Percentiles rank a stretch among this genome's conserved stretches.
Evolutionary conservation across 345 rosid genomes (phyloP).

Genomic region (Mangifera indica): DNA sequence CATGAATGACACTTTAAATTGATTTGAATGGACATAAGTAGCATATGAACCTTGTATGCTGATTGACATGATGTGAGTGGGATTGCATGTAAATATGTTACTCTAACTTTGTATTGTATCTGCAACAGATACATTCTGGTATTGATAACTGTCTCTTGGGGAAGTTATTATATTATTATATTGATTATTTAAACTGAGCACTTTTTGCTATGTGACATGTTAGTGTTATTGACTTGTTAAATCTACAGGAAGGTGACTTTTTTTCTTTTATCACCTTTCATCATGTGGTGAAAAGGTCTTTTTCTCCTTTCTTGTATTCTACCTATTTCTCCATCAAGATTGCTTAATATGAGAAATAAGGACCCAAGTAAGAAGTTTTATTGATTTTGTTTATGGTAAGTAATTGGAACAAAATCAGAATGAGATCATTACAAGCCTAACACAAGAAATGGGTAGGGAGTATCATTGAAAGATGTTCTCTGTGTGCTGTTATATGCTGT

Average conservation of each 20-base stretch:
- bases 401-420: not conserved
- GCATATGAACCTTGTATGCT: not conserved
- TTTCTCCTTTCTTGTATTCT: not conserved
- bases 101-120: not conserved
- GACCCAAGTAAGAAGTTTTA: not conserved
- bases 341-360: not conserved
- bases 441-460: not conserved
- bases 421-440: not conserved
- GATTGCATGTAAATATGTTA: not conserved
- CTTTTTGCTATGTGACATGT: not conserved
- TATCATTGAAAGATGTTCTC: not conserved
- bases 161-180: not conserved
- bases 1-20: not conserved
- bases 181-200: not conserved
- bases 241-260: not conserved
- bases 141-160: not conserved
- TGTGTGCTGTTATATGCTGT: not conserved
- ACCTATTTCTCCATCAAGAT: not conserved
- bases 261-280: not conserved
- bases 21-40: not conserved
- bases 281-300: not conserved
- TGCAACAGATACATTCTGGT: not conserved
- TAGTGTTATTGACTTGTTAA: slow-evolving; percentile 8
- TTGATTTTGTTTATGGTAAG: not conserved
- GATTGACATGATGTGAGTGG: not conserved